These are phyloP conservation scores for Penicillium sp. DNA, from an alignment of 2,329 filamentous ascomycete genomes.

Conservation along the genomic window DNA sequence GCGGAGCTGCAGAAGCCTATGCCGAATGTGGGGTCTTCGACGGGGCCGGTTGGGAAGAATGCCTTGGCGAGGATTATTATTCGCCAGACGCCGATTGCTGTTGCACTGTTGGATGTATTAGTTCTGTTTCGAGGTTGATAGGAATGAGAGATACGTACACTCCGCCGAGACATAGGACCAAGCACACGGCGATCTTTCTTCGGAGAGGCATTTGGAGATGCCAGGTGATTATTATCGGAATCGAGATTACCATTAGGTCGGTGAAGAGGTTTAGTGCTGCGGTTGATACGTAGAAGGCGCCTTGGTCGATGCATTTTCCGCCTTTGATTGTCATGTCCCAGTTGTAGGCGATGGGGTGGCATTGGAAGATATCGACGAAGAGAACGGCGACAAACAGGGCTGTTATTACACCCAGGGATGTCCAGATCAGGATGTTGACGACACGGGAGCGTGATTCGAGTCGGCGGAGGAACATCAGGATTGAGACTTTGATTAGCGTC, in stretches of 20 bases:
- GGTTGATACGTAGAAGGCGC: slow-evolving; percentile 28
- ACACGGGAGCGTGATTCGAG: slow-evolving; percentile 26
- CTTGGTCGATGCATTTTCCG: slow-evolving; percentile 31
- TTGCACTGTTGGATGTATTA: slow-evolving; percentile 19
- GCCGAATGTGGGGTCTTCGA: slow-evolving; percentile 22
- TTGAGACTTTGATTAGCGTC: slow-evolving; percentile 31
- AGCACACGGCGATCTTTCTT: slow-evolving; percentile 30
- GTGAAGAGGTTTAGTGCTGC: slow-evolving; percentile 32
- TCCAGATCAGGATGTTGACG: slow-evolving; percentile 24
- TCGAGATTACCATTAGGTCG: slow-evolving; percentile 30
- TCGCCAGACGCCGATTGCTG: slow-evolving; percentile 31
- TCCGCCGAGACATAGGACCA: slow-evolving; percentile 29
- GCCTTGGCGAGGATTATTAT: slow-evolving; percentile 26
- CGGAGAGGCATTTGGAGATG: slow-evolving; percentile 28
- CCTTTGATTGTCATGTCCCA: slow-evolving; percentile 21
- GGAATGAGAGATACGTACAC: slow-evolving; percentile 16
- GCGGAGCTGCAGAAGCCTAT: slow-evolving; percentile 31
- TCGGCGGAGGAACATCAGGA: slow-evolving; percentile 32
- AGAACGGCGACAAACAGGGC: slow-evolving; percentile 24
- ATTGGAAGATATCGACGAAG: slow-evolving; percentile 34
- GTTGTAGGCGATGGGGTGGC: slow-evolving; percentile 25
- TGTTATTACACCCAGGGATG: slow-evolving; percentile 18
- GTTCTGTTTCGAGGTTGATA: background rate
- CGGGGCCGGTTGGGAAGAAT: slow-evolving; percentile 9
- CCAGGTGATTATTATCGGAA: slow-evolving; percentile 34